Evolutionary conservation across 2,329 filamentous ascomycete genomes (phyloP).

Genomic region (Neopestalotiopsis clavispora): DNA sequence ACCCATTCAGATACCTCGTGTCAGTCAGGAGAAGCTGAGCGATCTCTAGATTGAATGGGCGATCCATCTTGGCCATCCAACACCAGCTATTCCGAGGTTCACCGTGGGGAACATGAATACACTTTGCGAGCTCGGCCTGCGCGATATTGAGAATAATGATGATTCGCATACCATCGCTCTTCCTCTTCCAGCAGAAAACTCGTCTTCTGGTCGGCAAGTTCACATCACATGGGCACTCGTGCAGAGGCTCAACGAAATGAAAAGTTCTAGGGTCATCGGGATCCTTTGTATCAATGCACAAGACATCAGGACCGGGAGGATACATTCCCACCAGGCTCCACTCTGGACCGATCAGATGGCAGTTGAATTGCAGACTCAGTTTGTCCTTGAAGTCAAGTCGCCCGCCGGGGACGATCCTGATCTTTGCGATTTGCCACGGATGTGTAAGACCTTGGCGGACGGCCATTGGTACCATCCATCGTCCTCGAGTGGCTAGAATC

Average conservation of each 20-base stretch:
- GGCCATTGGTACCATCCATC: no score
- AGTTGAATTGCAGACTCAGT: background rate
- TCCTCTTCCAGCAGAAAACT: background rate
- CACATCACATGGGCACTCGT: no score
- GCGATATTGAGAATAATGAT: background rate
- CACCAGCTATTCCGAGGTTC: background rate
- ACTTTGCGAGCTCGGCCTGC: background rate
- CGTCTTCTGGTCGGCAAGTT: no score
- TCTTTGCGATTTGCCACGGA: no score
- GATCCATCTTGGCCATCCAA: background rate
- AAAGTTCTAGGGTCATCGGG: no score
- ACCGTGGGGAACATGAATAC: background rate
- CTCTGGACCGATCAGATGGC: background rate
- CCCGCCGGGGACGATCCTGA: no score
- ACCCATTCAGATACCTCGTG: background rate
- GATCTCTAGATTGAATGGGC: background rate
- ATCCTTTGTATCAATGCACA: no score
- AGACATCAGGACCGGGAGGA: background rate
- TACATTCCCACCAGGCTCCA: background rate
- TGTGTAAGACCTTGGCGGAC: no score
- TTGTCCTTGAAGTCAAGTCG: no score
- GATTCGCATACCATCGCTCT: background rate
- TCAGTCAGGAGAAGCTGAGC: background rate
- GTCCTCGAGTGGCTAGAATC: no score
- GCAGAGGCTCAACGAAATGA: no score